phyloP scores from a whole-genome alignment of 225 moss, liverwort and hornwort genomes.

The Pseudisothecium myosuroides region DNA sequence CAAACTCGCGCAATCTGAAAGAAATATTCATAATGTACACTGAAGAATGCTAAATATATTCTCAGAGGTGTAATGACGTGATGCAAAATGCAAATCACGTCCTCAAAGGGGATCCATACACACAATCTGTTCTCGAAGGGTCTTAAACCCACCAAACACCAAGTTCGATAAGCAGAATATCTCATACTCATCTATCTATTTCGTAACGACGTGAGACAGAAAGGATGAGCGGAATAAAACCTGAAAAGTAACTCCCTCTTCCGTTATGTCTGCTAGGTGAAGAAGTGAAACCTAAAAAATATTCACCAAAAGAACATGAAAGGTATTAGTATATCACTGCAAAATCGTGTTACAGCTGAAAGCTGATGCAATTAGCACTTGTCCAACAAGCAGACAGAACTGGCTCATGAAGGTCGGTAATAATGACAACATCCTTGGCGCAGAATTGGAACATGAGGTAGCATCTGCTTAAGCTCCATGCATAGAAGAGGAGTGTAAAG shows the following conservation, averaged over 20 bases:
- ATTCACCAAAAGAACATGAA: not conserved
- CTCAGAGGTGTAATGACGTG: not conserved
- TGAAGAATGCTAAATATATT: not conserved
- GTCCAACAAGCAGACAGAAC: not conserved
- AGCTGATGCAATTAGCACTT: not conserved
- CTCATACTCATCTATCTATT: not conserved
- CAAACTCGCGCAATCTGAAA: not conserved
- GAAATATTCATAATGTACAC: not conserved
- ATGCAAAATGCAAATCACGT: not conserved
- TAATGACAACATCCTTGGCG: not conserved
- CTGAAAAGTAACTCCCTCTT: slow-evolving; percentile 98
- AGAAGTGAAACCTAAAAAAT: slow-evolving; percentile 71
- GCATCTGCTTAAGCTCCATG: not conserved
- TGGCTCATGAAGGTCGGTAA: not conserved
- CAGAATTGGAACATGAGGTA: not conserved
- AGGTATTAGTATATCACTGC: not conserved
- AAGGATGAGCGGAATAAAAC: slow-evolving; percentile 7
- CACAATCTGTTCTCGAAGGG: not conserved
- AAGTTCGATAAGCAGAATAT: not conserved
- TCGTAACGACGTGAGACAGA: not conserved
- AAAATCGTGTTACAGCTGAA: not conserved
- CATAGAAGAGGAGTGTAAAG: not conserved
- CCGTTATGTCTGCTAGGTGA: slow-evolving; percentile 88
- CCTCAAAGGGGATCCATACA: not conserved
- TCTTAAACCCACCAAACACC: not conserved